Percentiles rank a stretch among this genome's conserved stretches.
Conservation (phyloP, 345 rosid genomes). For the rapeseed (Brassica napus) region Da-Ae NC_063440.1:9510501-9511000, state of each 20-base stretch:
- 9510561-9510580: constrained; percentile 86
- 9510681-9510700: no score
- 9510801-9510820: background rate
- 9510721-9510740: constrained; percentile 12
- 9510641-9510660: background rate
- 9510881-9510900: constrained; percentile 11
- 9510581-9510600: constrained; percentile 67
- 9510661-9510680: no score
- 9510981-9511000: constrained; percentile 19
- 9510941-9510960: constrained; percentile 3
- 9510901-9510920: constrained; percentile 7
- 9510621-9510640: background rate
- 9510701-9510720: constrained; percentile 6
- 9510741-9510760: constrained; percentile 23
- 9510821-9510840: no score
- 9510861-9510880: background rate
- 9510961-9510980: constrained; percentile 4
- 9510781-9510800: constrained; percentile 28
- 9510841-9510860: constrained; percentile 33
- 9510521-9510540: constrained; percentile 89
- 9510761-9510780: constrained; percentile 10
- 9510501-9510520: constrained; percentile 78
- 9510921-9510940: constrained; percentile 39
- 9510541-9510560: constrained; percentile 90
- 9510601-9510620: background rate